Base-by-base conservation (phyloP, 352 stramenopile genomes). In the Pythium angustatum region DNA sequence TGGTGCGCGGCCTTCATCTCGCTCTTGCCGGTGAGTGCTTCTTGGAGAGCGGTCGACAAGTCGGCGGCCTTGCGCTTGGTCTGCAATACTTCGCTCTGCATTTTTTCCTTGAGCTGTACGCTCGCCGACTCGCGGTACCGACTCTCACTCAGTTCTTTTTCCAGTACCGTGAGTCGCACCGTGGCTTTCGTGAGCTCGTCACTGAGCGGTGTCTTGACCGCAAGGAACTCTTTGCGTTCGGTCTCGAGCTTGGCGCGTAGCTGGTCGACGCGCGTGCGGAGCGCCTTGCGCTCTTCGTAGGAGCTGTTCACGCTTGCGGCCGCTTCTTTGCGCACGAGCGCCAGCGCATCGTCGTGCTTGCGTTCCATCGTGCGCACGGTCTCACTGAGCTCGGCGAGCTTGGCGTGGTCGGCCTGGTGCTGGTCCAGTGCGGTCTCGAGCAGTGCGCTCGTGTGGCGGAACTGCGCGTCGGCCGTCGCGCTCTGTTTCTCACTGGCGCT, bases 341-440 rank as follows among this genome's bases (percentile, higher is more conserved):
- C 71, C 24, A 91, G 51, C 11, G 79, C 75, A 43, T 91, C 81
- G 12, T 85, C 76, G 55, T 89, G 78, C 52, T 87, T 84, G 60
- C 82, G 85, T 57, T 90, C 77, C 7, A 83, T 45, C 5, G 69
- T 81, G 34, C 83, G 81, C 21, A 92, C 55, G 43, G 72, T 85
- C 60, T 88, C 79, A 17, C 57, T 76, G 5, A 89, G 59, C 34
- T 79, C 69, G 15, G 60, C 43, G 19, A 87, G 50, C 59, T 86
- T 86, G 28, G 44, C 60, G 66, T 88, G 72, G 63, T 91, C 80
- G 27, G 83, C 76, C 52, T 94, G 80, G 55, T 86, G 78, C 66
- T 94, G 83, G 45, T 94, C 82, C 40, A 91, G 58, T 34, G 85
- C 80, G 0, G 79, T 84, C 61, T 94, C 81, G 12, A 93, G 71